These are phyloP conservation scores for Aquilaria yunnanensis DNA, from an alignment of 345 rosid genomes.

Conservation along the genomic window DNA sequence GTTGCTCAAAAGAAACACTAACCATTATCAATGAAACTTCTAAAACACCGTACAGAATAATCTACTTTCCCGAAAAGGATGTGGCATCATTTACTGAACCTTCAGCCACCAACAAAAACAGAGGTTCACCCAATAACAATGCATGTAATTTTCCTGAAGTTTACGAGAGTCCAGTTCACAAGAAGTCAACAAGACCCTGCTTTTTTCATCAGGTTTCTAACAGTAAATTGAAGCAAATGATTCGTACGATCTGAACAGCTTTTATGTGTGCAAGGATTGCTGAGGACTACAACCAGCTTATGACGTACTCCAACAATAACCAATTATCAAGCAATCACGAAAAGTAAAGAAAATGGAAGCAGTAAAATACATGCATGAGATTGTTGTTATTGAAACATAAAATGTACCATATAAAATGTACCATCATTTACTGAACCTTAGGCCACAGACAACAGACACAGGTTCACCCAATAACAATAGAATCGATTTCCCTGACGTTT, in stretches of 20 bases:
- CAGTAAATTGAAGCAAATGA: not conserved
- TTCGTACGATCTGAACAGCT: not conserved
- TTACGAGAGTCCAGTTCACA: constrained; percentile 26
- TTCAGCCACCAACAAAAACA: constrained; percentile 22
- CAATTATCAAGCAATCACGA: not conserved
- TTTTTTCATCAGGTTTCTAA: constrained; percentile 21
- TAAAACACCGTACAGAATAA: too few relatives aligned
- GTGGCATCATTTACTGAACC: constrained; percentile 49
- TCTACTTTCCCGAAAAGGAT: not conserved
- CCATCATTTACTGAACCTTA: constrained; percentile 1
- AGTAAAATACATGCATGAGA: not conserved
- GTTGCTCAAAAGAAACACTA: too few relatives aligned
- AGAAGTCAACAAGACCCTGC: constrained; percentile 25
- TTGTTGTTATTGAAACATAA: not conserved
- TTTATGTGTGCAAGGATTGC: not conserved
- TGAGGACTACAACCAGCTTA: too few relatives aligned
- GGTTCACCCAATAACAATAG: constrained; percentile 3
- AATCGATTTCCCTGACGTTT: constrained; percentile 11
- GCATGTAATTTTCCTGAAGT: constrained; percentile 29
- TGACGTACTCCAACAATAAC: too few relatives aligned
- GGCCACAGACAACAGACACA: not conserved
- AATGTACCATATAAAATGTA: not conserved
- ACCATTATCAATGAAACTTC: too few relatives aligned
- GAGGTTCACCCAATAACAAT: constrained; percentile 56
- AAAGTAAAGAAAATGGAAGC: not conserved